phyloP scores from a whole-genome alignment of 2,329 filamentous ascomycete genomes.

The Fusarium agapanthi region DNA sequence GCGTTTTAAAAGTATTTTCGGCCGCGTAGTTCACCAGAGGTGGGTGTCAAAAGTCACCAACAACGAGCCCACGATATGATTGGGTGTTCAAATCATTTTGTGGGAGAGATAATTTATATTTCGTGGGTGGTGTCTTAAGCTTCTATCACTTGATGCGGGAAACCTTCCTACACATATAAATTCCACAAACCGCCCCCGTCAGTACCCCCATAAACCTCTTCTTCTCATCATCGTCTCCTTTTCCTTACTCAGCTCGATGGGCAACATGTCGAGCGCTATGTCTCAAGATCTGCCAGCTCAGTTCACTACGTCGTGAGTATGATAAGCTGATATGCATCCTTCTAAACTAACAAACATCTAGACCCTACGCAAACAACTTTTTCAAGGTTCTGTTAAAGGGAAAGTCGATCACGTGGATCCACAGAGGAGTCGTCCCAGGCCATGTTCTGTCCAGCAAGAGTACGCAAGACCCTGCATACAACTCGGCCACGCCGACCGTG shows the following conservation, averaged over 20 bases:
- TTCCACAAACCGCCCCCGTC: neutral
- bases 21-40: too few relatives aligned
- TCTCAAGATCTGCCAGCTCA: neutral
- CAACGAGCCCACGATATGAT: accelerated
- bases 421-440: neutral
- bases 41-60: too few relatives aligned
- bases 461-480: neutral
- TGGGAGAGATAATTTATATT: neutral
- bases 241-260: neutral
- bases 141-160: neutral
- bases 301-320: neutral
- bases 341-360: neutral
- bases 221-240: neutral
- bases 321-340: accelerated
- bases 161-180: neutral
- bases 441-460: neutral
- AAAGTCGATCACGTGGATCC: neutral
- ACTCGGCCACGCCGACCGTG: neutral
- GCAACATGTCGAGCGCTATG: neutral
- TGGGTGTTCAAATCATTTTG: neutral
- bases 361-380: neutral
- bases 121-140: neutral
- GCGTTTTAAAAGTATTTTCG: neutral
- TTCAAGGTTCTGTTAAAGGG: neutral
- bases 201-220: neutral